Evolutionary conservation across 106 monocot genomes (phyloP).

Genomic region (Dioscorea zingiberensis): DNA sequence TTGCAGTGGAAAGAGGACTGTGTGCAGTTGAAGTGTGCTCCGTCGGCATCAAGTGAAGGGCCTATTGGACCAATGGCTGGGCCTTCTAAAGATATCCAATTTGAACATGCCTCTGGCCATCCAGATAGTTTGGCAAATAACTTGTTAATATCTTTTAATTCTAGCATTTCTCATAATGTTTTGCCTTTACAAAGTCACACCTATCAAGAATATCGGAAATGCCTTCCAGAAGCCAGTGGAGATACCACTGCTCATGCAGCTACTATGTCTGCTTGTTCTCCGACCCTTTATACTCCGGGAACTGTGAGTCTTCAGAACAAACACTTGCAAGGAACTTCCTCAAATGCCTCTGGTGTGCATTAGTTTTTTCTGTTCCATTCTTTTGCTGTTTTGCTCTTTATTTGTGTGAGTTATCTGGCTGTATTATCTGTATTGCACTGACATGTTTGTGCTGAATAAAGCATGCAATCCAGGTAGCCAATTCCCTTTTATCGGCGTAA

Average conservation of each 20-base stretch:
- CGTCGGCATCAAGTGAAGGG: slow-evolving; percentile 14
- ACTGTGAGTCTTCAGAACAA: too few species aligned
- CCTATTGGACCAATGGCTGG: slow-evolving; percentile 18
- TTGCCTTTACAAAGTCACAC: slow-evolving; percentile 98
- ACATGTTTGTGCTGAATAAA: too few species aligned
- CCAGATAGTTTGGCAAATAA: slow-evolving; percentile 45
- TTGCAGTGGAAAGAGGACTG: slow-evolving; percentile 94
- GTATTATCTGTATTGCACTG: too few species aligned
- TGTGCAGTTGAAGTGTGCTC: slow-evolving; percentile 26
- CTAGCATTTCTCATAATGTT: slow-evolving; percentile 63
- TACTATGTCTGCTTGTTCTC: too few species aligned
- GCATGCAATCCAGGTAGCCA: too few species aligned
- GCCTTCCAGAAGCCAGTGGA: slow-evolving; percentile 15
- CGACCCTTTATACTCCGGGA: too few species aligned
- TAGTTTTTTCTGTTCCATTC: too few species aligned
- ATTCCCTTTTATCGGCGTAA: too few species aligned
- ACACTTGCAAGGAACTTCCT: too few species aligned
- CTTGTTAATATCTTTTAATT: slow-evolving; percentile 36
- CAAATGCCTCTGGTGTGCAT: too few species aligned
- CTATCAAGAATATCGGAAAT: slow-evolving; percentile 41
- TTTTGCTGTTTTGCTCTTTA: too few species aligned
- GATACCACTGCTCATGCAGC: slow-evolving; percentile 5
- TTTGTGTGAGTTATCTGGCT: too few species aligned
- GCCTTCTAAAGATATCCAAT: slow-evolving; percentile 83
- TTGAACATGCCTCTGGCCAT: slow-evolving; percentile 50